Base-by-base conservation (phyloP, 345 rosid species). In the Tarenaya hassleriana region DNA sequence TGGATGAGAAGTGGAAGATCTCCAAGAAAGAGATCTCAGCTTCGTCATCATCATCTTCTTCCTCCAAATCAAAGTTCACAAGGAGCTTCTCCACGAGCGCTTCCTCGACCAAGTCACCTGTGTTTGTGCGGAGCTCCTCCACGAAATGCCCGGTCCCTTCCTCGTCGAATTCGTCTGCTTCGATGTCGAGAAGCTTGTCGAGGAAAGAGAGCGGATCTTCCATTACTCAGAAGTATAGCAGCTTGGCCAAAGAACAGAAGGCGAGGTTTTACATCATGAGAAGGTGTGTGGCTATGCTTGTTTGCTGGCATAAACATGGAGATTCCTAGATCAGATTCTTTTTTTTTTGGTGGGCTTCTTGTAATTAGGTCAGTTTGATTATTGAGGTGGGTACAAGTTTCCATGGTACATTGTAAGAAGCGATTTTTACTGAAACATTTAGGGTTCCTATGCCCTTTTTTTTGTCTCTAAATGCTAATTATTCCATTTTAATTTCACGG, bases 251-350 rank as follows among this genome's bases (percentile, higher is more conserved):
- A 65, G 96, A 91, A 63, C 95, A 91, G 48, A 91, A 91, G 74
- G 87, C 96, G 4, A 81, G 87, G 62, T 87, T 91, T 61, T 91
- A 91, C 56, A 87, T 91, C 72, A 91, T 91, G 89, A 82, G 96
- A 61, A 75, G 95, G 51, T 91, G 98, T 69, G 94, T 91, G 53
- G 95, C 98, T 39, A 91, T 91, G 98, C 98, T 91, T 55, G 96
- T 84, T 61, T 87, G 96, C 38, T 91, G 98, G 98, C 92, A 84
- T 68, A 91, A 84, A 50, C 96, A 91, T 68, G 87, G 91, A 0
- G 94, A 91, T 75, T 72, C 86, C 40, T 81, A 71, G 73, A 31
- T 47, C 54, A 29, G 49, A 31, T 40, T 27, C 7, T 5, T 41
- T 43, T 34, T 55, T 62, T 61, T 55, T 52, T 69, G 38, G 42